Evolutionary conservation across 192 early-diverging fungal genomes (phyloP).

Genomic region (Podila clonocystis): DNA sequence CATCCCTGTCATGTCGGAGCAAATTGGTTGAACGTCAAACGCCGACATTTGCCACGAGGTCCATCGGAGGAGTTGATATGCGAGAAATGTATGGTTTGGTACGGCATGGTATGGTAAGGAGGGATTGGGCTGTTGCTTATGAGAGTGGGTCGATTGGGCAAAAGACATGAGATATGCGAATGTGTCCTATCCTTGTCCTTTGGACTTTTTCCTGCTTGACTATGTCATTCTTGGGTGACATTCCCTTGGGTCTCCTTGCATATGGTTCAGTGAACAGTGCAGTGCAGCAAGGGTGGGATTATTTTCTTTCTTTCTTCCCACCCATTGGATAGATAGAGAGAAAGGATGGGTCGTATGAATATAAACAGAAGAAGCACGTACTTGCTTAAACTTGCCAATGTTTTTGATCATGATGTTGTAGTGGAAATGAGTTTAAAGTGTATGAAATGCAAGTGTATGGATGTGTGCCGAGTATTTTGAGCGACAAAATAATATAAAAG

Average conservation of each 20-base stretch:
- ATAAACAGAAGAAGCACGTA: conserved; percentile 3
- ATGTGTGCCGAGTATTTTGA: background rate
- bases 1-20: too few species aligned
- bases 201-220: too few species aligned
- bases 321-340: background rate
- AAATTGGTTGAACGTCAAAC: too few species aligned
- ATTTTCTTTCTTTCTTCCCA: too few species aligned
- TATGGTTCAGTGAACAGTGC: background rate
- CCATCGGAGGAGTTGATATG: too few species aligned
- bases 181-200: background rate
- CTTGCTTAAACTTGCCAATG: conserved; percentile 50
- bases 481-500: background rate
- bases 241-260: background rate
- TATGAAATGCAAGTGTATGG: background rate
- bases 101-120: too few species aligned
- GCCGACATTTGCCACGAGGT: too few species aligned
- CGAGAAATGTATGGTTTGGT: too few species aligned
- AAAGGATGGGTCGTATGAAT: background rate
- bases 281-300: too few species aligned
- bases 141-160: background rate
- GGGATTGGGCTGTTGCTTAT: background rate
- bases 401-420: conserved; percentile 43
- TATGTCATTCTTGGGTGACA: too few species aligned
- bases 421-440: background rate
- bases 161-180: background rate